Percentiles rank a stretch among this genome's conserved stretches.
Conservation (phyloP, 257 asterid genomes). For the Plantago elongata region DNA sequence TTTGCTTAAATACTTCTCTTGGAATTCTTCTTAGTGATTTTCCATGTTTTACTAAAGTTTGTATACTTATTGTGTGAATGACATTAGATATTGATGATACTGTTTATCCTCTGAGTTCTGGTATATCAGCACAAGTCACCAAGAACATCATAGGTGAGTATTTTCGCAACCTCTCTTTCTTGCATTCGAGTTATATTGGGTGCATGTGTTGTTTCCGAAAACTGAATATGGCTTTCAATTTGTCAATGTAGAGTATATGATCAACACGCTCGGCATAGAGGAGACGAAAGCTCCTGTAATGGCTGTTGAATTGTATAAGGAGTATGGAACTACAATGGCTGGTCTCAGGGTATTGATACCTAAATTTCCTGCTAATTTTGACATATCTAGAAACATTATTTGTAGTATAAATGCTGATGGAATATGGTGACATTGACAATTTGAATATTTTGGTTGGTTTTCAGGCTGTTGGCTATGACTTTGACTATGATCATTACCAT, state of each 20-base stretch:
- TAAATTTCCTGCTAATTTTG: not conserved
- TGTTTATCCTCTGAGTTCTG: constrained; percentile 78
- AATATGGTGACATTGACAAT: not conserved
- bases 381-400: not conserved
- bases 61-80: not conserved
- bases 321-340: constrained; percentile 93
- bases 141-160: constrained; percentile 41
- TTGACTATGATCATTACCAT: constrained; percentile 83
- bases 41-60: not conserved
- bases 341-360: constrained; percentile 70
- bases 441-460: constrained; percentile 13
- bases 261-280: constrained; percentile 55
- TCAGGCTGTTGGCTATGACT: constrained; percentile 73
- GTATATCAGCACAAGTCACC: constrained; percentile 64
- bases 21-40: not conserved
- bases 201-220: no score
- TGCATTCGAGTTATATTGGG: not conserved
- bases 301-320: constrained; percentile 72
- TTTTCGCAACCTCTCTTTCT: not conserved
- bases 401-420: no score
- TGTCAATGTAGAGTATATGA: constrained; percentile 60
- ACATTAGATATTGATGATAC: constrained; percentile 87
- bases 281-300: constrained; percentile 54
- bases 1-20: not conserved
- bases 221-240: constrained; percentile 3